These are phyloP conservation scores for Debaryomyces maramus DNA, from an alignment of 805 yeast genomes.

Conservation along the genomic window DNA sequence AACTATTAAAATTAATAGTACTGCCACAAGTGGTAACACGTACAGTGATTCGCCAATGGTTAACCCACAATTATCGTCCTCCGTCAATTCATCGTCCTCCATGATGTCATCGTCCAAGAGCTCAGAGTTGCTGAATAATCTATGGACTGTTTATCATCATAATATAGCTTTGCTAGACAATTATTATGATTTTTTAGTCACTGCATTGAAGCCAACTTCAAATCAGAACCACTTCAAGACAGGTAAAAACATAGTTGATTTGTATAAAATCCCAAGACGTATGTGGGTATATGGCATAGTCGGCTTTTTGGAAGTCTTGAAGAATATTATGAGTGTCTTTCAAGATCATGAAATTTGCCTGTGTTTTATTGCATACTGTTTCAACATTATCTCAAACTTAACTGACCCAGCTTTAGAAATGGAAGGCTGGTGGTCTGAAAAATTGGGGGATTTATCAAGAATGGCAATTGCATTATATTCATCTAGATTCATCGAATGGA, in stretches of 20 bases:
- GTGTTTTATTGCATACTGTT: slow-evolving; percentile 72
- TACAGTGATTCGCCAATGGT: slow-evolving; percentile 14
- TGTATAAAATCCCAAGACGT: slow-evolving; percentile 74
- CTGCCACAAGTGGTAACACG: slow-evolving; percentile 2
- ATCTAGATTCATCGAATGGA: slow-evolving; percentile 83
- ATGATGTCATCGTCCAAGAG: slow-evolving; percentile 25
- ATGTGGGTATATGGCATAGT: slow-evolving; percentile 88
- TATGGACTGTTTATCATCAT: slow-evolving; percentile 72
- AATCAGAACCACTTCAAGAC: slow-evolving; percentile 56
- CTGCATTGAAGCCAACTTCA: slow-evolving; percentile 64
- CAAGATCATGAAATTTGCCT: slow-evolving; percentile 78
- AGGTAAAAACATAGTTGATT: slow-evolving; percentile 73
- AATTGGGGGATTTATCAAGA: slow-evolving; percentile 79
- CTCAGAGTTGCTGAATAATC: slow-evolving; percentile 55
- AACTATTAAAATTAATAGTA: slow-evolving; percentile 47
- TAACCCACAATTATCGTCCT: slow-evolving; percentile 13
- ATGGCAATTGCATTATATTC: slow-evolving; percentile 87
- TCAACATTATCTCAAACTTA: slow-evolving; percentile 55
- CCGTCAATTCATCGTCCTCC: slow-evolving; percentile 14
- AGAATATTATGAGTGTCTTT: slow-evolving; percentile 70
- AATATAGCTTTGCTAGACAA: slow-evolving; percentile 66
- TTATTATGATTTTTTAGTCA: slow-evolving; percentile 68
- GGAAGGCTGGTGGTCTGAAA: slow-evolving; percentile 81
- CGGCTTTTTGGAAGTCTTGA: slow-evolving; percentile 73
- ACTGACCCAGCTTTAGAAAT: slow-evolving; percentile 56